Evolutionary conservation across 2,329 filamentous ascomycete species (phyloP).

Genomic region (Bipolaris cookei): DNA sequence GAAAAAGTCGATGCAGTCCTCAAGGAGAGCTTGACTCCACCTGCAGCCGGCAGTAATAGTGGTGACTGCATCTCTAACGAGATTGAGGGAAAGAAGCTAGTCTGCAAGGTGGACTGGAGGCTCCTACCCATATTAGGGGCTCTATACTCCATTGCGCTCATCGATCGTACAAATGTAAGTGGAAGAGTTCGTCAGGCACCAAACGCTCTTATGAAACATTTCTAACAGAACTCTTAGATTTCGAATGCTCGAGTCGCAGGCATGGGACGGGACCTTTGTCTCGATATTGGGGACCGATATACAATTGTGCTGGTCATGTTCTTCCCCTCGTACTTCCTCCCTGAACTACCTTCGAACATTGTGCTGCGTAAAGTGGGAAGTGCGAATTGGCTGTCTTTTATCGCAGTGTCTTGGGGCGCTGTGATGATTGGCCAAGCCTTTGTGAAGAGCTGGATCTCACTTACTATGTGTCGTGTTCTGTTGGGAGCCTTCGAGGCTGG

Average conservation of each 20-base stretch:
- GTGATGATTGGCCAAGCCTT: constrained; percentile 40
- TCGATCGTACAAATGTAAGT: constrained; percentile 46
- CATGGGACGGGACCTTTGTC: constrained; percentile 32
- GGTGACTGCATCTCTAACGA: constrained; percentile 20
- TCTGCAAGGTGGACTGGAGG: constrained; percentile 46
- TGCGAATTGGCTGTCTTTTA: constrained; percentile 37
- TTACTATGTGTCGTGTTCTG: constrained; percentile 29
- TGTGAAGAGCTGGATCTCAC: constrained; percentile 29
- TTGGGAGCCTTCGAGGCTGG: constrained; percentile 36
- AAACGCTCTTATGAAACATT: background rate
- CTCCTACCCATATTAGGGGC: constrained; percentile 50
- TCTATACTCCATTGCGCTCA: constrained; percentile 48
- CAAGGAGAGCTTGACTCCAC: constrained; percentile 17
- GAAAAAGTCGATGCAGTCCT: constrained; percentile 13
- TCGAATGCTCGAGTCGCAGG: constrained; percentile 38
- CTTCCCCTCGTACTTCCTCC: constrained; percentile 36
- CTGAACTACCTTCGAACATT: constrained; percentile 34
- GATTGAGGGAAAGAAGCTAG: constrained; percentile 27
- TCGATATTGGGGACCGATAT: constrained; percentile 32
- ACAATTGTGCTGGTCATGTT: constrained; percentile 36
- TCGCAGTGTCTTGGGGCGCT: constrained; percentile 33
- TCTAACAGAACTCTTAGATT: constrained; percentile 15
- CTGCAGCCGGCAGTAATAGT: background rate
- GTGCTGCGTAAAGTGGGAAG: constrained; percentile 34
- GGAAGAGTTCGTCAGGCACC: accelerated